phyloP scores from a whole-genome alignment of 176 grass and related monocot genomes.

The Alopecurus myosuroides region DNA sequence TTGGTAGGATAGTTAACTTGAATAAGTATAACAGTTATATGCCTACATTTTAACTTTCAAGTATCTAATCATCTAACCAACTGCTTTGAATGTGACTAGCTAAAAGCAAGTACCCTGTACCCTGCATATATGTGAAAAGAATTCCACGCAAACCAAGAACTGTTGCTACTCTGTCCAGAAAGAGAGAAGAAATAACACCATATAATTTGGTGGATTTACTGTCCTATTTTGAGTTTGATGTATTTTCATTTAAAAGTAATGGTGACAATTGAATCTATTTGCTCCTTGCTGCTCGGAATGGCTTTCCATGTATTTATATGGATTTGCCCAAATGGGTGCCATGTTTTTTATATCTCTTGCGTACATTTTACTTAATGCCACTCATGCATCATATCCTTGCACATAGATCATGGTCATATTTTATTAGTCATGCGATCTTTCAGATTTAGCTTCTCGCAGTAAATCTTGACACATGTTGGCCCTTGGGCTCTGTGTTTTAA shows the following conservation, averaged over 20 bases:
- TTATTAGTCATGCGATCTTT: neutral
- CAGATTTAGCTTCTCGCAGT: constrained; percentile 9
- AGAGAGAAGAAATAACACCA: neutral
- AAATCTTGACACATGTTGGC: neutral
- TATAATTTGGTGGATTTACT: neutral
- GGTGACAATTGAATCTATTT: neutral
- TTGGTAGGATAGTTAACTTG: neutral
- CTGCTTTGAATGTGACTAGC: neutral
- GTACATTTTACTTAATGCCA: neutral
- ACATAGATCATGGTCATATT: neutral
- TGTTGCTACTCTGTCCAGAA: neutral
- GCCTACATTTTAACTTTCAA: neutral
- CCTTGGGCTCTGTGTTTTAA: neutral
- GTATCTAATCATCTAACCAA: neutral
- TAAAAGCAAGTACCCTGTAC: neutral
- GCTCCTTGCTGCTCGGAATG: neutral
- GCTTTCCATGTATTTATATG: constrained; percentile 14
- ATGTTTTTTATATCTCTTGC: neutral
- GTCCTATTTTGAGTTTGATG: neutral
- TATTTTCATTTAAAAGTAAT: constrained; percentile 13
- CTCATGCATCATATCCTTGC: neutral
- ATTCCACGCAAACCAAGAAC: neutral
- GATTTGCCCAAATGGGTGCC: neutral
- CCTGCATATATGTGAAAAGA: neutral
- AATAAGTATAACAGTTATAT: neutral